Percentiles rank a stretch among this genome's conserved stretches.
These are phyloP conservation scores for Ceratocystis lukuohia DNA, from an alignment of 2,329 filamentous ascomycete species.

Conservation along the genomic window DNA sequence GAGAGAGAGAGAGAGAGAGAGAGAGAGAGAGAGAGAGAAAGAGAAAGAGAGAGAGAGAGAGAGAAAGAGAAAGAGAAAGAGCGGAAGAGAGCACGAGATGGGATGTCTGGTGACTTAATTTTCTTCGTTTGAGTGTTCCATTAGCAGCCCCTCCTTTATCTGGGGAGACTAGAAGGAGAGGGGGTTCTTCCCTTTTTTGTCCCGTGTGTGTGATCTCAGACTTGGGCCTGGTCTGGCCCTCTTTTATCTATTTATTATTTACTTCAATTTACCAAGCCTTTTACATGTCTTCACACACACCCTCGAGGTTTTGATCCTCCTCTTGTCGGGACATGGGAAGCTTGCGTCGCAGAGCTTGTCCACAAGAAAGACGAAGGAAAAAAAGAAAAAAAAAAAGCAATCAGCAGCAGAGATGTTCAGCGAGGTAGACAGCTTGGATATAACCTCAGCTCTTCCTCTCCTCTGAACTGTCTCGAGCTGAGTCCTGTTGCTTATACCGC, in stretches of 20 bases:
- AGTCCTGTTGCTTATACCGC: too few relatives aligned
- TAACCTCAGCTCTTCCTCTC: neutral
- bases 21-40: neutral
- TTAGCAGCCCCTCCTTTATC: neutral
- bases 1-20: neutral
- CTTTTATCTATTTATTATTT: too few relatives aligned
- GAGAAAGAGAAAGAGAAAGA: neutral
- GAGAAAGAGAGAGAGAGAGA: too few relatives aligned
- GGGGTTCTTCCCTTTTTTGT: neutral
- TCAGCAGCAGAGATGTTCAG: neutral
- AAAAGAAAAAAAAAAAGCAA: neutral
- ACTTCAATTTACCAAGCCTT: constrained; percentile 1
- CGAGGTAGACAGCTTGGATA: neutral
- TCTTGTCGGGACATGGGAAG: neutral
- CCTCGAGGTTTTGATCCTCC: neutral
- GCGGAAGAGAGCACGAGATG: neutral
- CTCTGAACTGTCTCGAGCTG: neutral
- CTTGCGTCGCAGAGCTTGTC: constrained; percentile 1
- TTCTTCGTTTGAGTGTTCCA: neutral
- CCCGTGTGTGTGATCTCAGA: neutral
- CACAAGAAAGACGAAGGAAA: neutral
- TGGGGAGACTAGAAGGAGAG: neutral
- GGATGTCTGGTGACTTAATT: neutral
- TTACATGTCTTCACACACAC: neutral
- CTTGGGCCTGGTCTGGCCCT: neutral